A percentile compares a stretch with the other conserved stretches of the same genome.
phyloP scores from a whole-genome alignment of 2,329 filamentous ascomycete species.

The Pseudopyricularia javanii region DNA sequence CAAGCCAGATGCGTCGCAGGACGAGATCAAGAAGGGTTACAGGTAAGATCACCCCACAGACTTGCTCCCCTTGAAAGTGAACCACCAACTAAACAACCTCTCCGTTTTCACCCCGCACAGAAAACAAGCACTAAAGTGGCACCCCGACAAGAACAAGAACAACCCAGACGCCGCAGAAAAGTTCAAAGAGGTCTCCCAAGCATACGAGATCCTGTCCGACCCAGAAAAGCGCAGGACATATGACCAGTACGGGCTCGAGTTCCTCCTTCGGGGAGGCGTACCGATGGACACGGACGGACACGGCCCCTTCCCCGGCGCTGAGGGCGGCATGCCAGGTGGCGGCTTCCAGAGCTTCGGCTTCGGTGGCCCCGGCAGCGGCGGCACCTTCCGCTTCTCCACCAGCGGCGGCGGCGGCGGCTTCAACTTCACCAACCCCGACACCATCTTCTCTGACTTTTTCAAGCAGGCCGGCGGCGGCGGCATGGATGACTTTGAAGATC shows the following conservation, averaged over 20 bases:
- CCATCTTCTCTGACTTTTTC: slow-evolving; percentile 78
- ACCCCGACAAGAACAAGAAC: slow-evolving; percentile 96
- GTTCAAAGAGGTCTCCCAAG: slow-evolving; percentile 77
- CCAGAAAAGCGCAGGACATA: slow-evolving; percentile 79
- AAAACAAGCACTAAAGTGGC: slow-evolving; percentile 81
- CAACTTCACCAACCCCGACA: slow-evolving; percentile 70
- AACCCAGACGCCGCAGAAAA: slow-evolving; percentile 88
- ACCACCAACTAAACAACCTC: background rate
- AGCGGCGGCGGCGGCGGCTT: slow-evolving; percentile 51
- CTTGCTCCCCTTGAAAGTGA: background rate
- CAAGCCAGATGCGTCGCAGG: slow-evolving; percentile 69
- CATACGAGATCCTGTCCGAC: slow-evolving; percentile 74
- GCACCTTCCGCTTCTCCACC: slow-evolving; percentile 52
- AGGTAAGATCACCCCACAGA: slow-evolving; percentile 39
- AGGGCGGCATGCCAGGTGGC: slow-evolving; percentile 28
- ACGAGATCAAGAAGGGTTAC: slow-evolving; percentile 96
- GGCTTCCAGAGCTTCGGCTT: slow-evolving; percentile 15
- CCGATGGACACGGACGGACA: slow-evolving; percentile 40
- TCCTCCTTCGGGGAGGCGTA: slow-evolving; percentile 60
- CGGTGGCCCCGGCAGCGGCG: slow-evolving; percentile 32
- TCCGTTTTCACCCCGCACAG: slow-evolving; percentile 24
- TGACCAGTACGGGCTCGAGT: slow-evolving; percentile 93
- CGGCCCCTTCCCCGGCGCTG: slow-evolving; percentile 47
- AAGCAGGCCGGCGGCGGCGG: slow-evolving; percentile 36
- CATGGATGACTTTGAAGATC: slow-evolving; percentile 38